Percentiles rank a stretch among this genome's conserved stretches.
Conservation (phyloP, 202 grass and related monocot species). For the Elaeis oleifera region DNA sequence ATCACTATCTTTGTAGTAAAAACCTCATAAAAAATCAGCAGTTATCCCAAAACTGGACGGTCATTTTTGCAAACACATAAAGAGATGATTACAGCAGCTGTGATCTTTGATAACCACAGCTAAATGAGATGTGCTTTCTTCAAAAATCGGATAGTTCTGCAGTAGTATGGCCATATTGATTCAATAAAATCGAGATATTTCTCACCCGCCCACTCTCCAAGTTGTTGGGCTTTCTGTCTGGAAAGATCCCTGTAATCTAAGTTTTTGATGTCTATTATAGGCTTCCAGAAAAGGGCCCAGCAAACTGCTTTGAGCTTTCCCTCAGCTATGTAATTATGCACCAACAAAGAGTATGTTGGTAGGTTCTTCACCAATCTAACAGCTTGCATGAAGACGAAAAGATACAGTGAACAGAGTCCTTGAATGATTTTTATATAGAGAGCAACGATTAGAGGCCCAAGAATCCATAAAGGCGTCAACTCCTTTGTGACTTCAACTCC, state of each 20-base stretch:
- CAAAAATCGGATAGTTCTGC: conserved; percentile 21
- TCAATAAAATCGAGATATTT: conserved; percentile 20
- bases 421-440: conserved; percentile 15
- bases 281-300: conserved; percentile 1
- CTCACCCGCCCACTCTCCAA: conserved; percentile 3
- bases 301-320: conserved; percentile 8
- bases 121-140: conserved; percentile 27
- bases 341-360: conserved; percentile 9
- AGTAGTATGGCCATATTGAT: conserved; percentile 29
- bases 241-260: conserved; percentile 14
- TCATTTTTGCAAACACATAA: no score
- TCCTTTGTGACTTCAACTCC: conserved; percentile 15
- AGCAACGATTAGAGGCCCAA: conserved; percentile 15
- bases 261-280: conserved; percentile 13
- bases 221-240: background rate
- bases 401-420: conserved; percentile 9
- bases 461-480: conserved; percentile 21
- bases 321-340: conserved; percentile 7
- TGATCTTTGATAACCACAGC: background rate
- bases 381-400: conserved; percentile 14
- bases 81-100: no score
- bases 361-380: conserved; percentile 13
- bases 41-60: no score
- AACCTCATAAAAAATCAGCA: no score
- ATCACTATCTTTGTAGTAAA: no score